Evolutionary conservation across 805 yeast species (phyloP).

Genomic region (Wickerhamomyces bovis): DNA sequence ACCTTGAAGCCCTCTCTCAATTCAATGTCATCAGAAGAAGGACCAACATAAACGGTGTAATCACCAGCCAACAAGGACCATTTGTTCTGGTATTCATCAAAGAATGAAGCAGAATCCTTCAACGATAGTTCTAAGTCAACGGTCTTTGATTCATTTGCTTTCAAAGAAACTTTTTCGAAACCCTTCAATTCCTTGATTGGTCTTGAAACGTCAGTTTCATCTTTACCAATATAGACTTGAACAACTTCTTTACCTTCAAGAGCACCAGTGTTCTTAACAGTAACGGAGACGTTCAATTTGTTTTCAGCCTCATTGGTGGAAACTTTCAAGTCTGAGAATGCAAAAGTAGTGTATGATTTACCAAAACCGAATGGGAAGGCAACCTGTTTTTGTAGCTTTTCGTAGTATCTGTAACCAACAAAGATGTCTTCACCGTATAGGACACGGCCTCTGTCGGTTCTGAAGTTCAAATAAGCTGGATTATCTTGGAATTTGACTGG

Average conservation of each 20-base stretch:
- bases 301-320: slow-evolving; percentile 23
- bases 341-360: slow-evolving; percentile 51
- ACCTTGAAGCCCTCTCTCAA: slow-evolving; percentile 4
- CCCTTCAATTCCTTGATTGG: slow-evolving; percentile 58
- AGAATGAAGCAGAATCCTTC: slow-evolving; percentile 48
- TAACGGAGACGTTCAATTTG: slow-evolving; percentile 27
- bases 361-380: slow-evolving; percentile 61
- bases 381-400: slow-evolving; percentile 40
- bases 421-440: slow-evolving; percentile 62
- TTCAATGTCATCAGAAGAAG: slow-evolving; percentile 21
- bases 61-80: slow-evolving; percentile 50
- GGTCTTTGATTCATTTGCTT: slow-evolving; percentile 36
- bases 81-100: slow-evolving; percentile 39
- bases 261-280: slow-evolving; percentile 43
- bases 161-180: slow-evolving; percentile 42
- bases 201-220: slow-evolving; percentile 31
- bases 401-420: slow-evolving; percentile 59
- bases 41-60: slow-evolving; percentile 42
- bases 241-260: slow-evolving; percentile 47
- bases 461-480: slow-evolving; percentile 49
- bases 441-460: slow-evolving; percentile 45
- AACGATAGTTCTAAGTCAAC: slow-evolving; percentile 35
- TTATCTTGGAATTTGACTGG: slow-evolving; percentile 47
- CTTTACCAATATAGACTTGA: slow-evolving; percentile 44
- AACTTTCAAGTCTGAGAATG: slow-evolving; percentile 32